A percentile compares a stretch with the other conserved stretches of the same genome.
Conservation (phyloP, 805 yeast genomes). For the Kodamaea leandrae region DNA sequence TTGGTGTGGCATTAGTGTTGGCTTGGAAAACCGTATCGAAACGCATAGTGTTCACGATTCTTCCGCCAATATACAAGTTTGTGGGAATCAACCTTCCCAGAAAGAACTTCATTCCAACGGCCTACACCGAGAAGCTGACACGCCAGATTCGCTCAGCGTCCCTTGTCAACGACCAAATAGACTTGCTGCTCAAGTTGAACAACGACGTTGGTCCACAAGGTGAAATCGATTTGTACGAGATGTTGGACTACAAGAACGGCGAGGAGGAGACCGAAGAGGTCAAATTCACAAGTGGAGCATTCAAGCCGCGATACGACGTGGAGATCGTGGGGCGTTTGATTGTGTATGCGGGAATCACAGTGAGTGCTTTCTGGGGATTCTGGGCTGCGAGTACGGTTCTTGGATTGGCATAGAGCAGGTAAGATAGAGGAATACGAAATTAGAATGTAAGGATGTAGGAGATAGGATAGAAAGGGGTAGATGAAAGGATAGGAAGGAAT, state of each 20-base stretch:
- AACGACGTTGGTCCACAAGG: slow-evolving; percentile 37
- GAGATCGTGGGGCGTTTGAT: slow-evolving; percentile 74
- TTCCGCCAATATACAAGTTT: slow-evolving; percentile 57
- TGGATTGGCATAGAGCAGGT: slow-evolving; percentile 5
- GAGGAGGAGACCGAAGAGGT: slow-evolving; percentile 18
- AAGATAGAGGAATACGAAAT: no score
- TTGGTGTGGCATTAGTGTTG: slow-evolving; percentile 64
- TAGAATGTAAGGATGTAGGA: no score
- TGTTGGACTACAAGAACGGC: slow-evolving; percentile 30
- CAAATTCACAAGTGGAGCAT: slow-evolving; percentile 42
- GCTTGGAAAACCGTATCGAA: slow-evolving; percentile 76
- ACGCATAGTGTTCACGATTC: slow-evolving; percentile 53
- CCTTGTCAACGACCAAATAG: slow-evolving; percentile 20
- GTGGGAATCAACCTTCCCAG: slow-evolving; percentile 41
- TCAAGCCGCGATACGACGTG: slow-evolving; percentile 63
- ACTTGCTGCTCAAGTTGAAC: slow-evolving; percentile 16
- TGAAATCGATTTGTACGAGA: slow-evolving; percentile 42
- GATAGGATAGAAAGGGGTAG: no score
- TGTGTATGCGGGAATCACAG: slow-evolving; percentile 79
- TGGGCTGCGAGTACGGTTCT: slow-evolving; percentile 21
- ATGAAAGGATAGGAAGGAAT: no score
- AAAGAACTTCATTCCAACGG: slow-evolving; percentile 37
- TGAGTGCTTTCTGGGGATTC: slow-evolving; percentile 49
- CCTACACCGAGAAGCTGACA: slow-evolving; percentile 30
- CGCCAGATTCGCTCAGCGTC: slow-evolving; percentile 39